Percentiles rank a stretch among this genome's conserved stretches.
Evolutionary conservation across 2,329 filamentous ascomycete genomes (phyloP).

Genomic region (Colletotrichum salicis): DNA sequence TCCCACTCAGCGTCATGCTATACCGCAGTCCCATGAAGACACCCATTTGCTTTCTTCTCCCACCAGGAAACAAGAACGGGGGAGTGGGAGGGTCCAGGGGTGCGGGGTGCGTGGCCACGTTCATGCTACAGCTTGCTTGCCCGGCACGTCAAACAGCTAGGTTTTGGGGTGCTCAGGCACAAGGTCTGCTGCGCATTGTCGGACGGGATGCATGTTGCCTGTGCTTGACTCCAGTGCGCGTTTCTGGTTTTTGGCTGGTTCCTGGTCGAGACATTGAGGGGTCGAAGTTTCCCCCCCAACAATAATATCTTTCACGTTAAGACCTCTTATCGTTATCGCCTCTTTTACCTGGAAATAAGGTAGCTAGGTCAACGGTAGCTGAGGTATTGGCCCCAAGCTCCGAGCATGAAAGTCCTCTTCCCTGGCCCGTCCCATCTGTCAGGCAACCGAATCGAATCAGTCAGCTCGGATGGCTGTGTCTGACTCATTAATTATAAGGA

Average conservation of each 20-base stretch:
- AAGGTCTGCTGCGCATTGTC: not conserved
- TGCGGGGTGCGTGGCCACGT: slow-evolving; percentile 4
- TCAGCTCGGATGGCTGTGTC: not conserved
- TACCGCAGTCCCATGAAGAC: not conserved
- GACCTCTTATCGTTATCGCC: not conserved
- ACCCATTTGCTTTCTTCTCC: not conserved
- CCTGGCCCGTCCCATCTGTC: not conserved
- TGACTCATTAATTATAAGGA: not conserved
- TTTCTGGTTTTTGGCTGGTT: slow-evolving; percentile 1
- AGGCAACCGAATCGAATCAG: not conserved
- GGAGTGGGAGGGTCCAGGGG: not conserved
- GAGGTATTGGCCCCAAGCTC: not conserved
- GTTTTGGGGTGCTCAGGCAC: not conserved
- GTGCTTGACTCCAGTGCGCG: slow-evolving; percentile 5
- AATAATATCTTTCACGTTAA: not conserved
- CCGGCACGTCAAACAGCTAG: slow-evolving; percentile 27
- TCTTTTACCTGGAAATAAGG: not conserved
- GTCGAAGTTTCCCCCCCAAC: not conserved
- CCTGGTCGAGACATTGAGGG: not conserved
- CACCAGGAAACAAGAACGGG: not conserved
- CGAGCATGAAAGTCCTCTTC: not conserved
- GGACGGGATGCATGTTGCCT: slow-evolving; percentile 18
- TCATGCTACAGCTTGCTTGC: slow-evolving; percentile 16
- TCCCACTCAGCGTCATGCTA: not conserved
- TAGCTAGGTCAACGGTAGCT: not conserved